Evolutionary conservation across 192 early-diverging fungal genomes (phyloP).

Genomic region (Ambispora gerdemannii): DNA sequence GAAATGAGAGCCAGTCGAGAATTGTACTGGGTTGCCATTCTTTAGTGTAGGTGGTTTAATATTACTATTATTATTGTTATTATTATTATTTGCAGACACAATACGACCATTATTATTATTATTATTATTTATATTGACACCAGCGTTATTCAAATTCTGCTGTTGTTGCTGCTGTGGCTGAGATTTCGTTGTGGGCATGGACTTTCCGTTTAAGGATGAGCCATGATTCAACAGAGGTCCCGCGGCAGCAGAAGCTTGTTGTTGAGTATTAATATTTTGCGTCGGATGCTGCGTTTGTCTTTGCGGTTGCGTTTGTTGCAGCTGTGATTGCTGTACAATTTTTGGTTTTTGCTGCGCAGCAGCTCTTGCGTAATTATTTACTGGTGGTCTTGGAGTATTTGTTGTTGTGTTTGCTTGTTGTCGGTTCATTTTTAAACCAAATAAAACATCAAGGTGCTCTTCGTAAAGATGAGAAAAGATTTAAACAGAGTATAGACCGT

Average conservation of each 20-base stretch:
- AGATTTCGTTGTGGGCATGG: slow-evolving; percentile 16
- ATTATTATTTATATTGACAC: too few species aligned
- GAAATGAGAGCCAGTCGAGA: too few species aligned
- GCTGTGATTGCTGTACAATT: slow-evolving; percentile 2
- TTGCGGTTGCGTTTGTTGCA: slow-evolving; percentile 23
- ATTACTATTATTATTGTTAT: too few species aligned
- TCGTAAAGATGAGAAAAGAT: too few species aligned
- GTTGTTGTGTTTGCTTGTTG: slow-evolving; percentile 9
- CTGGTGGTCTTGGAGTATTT: slow-evolving; percentile 10
- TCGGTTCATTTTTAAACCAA: neutral
- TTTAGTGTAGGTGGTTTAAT: slow-evolving; percentile 8
- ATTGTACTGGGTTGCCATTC: neutral
- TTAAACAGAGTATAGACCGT: too few species aligned
- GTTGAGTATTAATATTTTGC: too few species aligned
- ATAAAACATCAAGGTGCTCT: neutral
- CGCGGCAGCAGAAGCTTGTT: neutral
- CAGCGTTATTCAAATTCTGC: too few species aligned
- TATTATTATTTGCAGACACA: neutral
- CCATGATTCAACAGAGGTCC: neutral
- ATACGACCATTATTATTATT: slow-evolving; percentile 9
- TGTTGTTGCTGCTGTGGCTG: slow-evolving; percentile 17
- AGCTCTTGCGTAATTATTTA: slow-evolving; percentile 27
- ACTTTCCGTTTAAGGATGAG: slow-evolving; percentile 30
- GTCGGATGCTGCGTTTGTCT: too few species aligned
- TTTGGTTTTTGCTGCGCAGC: slow-evolving; percentile 32